phyloP scores from a whole-genome alignment of 345 rosid species.

The Barbarea vulgaris region DNA sequence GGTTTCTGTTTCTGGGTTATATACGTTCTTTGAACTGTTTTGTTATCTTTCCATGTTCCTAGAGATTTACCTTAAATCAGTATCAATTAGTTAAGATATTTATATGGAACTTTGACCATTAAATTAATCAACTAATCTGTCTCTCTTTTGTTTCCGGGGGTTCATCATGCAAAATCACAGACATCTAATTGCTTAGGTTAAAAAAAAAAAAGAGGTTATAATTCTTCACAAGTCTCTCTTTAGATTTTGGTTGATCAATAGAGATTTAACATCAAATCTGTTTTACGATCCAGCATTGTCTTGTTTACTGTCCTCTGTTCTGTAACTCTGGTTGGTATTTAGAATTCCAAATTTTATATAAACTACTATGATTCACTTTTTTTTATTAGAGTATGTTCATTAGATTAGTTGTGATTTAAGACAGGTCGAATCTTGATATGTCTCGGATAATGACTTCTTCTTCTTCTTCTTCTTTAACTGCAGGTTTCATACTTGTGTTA shows the following conservation, averaged over 20 bases:
- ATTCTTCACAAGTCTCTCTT: not conserved
- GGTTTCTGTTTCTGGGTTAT: slow-evolving; percentile 37
- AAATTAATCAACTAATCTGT: not conserved
- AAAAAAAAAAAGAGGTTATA: not conserved
- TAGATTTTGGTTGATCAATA: not conserved
- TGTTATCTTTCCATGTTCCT: slow-evolving; percentile 36
- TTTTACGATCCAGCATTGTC: slow-evolving; percentile 27
- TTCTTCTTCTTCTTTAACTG: not conserved
- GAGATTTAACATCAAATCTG: not conserved
- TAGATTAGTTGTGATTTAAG: not conserved
- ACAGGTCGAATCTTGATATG: not conserved
- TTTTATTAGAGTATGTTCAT: not conserved
- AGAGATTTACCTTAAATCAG: not conserved
- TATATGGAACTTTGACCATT: slow-evolving; percentile 18
- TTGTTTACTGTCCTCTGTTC: slow-evolving; percentile 19
- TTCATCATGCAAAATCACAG: not conserved
- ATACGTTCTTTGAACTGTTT: slow-evolving; percentile 21
- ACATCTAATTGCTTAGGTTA: not conserved
- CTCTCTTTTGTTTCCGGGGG: not conserved
- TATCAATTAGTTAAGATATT: slow-evolving; percentile 2
- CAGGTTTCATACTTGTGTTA: slow-evolving; percentile 15
- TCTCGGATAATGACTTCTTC: not conserved
- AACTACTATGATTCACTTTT: not conserved
- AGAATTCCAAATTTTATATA: not conserved
- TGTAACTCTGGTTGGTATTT: slow-evolving; percentile 16